Percentiles rank a stretch among this genome's conserved stretches.
Evolutionary conservation across 305 asterid genomes (phyloP).

Genomic region (Fraxinus greggii): DNA sequence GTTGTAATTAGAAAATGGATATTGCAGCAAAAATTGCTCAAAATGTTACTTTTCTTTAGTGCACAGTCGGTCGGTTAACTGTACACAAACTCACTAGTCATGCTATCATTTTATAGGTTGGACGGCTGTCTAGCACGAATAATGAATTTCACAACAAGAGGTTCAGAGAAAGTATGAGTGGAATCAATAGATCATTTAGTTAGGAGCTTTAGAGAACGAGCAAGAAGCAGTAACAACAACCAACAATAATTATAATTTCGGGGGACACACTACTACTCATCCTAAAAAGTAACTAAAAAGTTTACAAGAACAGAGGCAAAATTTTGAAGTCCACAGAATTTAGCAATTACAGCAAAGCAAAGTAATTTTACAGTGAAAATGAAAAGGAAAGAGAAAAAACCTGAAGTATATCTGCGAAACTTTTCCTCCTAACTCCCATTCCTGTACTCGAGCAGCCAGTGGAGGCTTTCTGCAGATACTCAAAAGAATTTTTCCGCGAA

Average conservation of each 20-base stretch:
- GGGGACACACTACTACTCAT: background rate
- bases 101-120: background rate
- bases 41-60: background rate
- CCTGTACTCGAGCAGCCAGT: constrained; percentile 42
- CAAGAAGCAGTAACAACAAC: background rate
- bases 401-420: constrained; percentile 93
- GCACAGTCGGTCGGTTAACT: background rate
- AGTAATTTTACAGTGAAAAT: background rate
- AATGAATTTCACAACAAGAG: background rate
- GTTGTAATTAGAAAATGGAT: background rate
- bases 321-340: background rate
- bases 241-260: background rate
- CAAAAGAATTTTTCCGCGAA: constrained; percentile 56
- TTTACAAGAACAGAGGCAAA: background rate
- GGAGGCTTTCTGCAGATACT: constrained; percentile 40
- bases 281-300: background rate
- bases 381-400: constrained; percentile 30
- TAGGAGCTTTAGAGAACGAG: background rate
- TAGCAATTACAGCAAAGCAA: background rate
- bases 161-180: background rate
- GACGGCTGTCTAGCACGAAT: background rate
- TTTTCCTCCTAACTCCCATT: constrained; percentile 71
- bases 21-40: background rate
- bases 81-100: background rate
- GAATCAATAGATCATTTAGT: background rate